Percentiles rank a stretch among this genome's conserved stretches.
Evolutionary conservation across 176 grass and related monocot species (phyloP).

Genomic region (Carex myosuroides): DNA sequence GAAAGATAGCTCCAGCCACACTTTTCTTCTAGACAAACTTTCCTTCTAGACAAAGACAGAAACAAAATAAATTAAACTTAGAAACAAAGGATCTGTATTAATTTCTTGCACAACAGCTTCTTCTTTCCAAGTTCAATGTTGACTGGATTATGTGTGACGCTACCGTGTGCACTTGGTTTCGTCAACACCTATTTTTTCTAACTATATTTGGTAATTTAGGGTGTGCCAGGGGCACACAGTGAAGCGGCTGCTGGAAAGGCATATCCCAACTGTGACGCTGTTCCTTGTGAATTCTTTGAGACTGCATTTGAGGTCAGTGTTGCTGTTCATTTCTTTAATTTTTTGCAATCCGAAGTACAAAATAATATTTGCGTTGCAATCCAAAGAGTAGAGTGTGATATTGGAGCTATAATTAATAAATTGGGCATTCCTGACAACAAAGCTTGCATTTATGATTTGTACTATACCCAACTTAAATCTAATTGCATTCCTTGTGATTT

Average conservation of each 20-base stretch:
- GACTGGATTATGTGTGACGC: too few relatives aligned
- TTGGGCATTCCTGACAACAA: not conserved
- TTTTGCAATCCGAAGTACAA: not conserved
- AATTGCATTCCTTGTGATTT: not conserved
- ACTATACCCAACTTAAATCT: not conserved
- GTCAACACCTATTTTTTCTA: not conserved
- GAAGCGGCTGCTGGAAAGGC: constrained; percentile 76
- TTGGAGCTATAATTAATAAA: not conserved
- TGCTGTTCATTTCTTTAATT: constrained; percentile 4
- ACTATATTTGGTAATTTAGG: constrained; percentile 30
- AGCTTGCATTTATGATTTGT: not conserved
- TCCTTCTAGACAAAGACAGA: too few relatives aligned
- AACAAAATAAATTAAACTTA: too few relatives aligned
- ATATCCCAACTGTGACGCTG: constrained; percentile 64
- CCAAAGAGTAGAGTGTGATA: not conserved
- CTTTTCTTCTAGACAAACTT: too few relatives aligned
- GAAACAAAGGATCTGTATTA: too few relatives aligned
- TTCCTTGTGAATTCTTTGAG: constrained; percentile 76
- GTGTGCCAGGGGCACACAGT: constrained; percentile 63
- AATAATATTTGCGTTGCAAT: not conserved
- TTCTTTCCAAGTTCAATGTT: too few relatives aligned
- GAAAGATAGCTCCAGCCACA: too few relatives aligned
- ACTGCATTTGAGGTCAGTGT: constrained; percentile 52
- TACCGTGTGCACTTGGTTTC: too few relatives aligned
- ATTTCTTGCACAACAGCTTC: too few relatives aligned